A percentile compares a stretch with the other conserved stretches of the same genome.
phyloP scores from a whole-genome alignment of 805 yeast species.

The Kuraishia ogatae region DNA sequence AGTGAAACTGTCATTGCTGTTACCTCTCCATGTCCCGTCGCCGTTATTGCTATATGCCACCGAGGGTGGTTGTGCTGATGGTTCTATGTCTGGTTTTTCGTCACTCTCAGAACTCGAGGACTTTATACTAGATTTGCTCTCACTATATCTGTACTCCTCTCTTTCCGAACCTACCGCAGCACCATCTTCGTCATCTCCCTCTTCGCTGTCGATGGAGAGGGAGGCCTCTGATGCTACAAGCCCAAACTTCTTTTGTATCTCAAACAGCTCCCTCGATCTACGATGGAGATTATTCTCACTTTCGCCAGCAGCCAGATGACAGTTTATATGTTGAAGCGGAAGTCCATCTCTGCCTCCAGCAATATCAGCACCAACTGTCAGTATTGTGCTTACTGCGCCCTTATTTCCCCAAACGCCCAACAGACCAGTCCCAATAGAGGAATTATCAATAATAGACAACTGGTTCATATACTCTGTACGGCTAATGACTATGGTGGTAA shows the following conservation, averaged over 20 bases:
- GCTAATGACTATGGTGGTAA: conserved; percentile 31
- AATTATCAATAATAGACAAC: conserved; percentile 24
- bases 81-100: neutral
- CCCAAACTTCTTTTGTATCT: conserved; percentile 6
- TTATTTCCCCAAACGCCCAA: conserved; percentile 45
- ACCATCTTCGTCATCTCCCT: neutral
- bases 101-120: neutral
- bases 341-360: conserved; percentile 10
- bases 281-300: conserved; percentile 5
- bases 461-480: conserved; percentile 21
- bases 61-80: neutral
- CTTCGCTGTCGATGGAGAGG: neutral
- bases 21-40: neutral
- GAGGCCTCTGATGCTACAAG: conserved; percentile 1
- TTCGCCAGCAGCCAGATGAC: conserved; percentile 39
- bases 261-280: conserved; percentile 6
- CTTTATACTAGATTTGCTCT: too few species aligned
- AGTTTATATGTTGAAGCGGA: conserved; percentile 26
- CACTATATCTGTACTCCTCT: neutral
- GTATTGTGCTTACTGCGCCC: conserved; percentile 37
- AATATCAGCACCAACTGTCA: conserved; percentile 25
- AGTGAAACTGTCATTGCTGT: neutral
- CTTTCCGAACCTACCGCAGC: neutral
- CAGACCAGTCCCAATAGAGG: conserved; percentile 42
- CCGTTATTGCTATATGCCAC: neutral